These are phyloP conservation scores for Pichia paraexigua DNA, from an alignment of 805 yeast species.

Conservation along the genomic window DNA sequence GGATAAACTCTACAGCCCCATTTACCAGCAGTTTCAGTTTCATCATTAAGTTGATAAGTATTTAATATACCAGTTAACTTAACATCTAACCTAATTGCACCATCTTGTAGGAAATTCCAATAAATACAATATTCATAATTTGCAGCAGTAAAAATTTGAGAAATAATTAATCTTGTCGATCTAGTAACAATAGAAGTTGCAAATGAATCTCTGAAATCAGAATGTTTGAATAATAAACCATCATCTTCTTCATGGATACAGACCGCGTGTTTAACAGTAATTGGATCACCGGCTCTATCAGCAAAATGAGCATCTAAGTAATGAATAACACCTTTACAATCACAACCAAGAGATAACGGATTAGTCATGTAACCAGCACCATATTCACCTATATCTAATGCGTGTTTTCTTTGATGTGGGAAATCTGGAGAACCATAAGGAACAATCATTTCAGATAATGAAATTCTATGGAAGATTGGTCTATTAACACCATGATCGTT, in stretches of 20 bases:
- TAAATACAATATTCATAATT: slow-evolving; percentile 80
- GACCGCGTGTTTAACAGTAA: slow-evolving; percentile 66
- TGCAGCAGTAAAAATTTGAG: slow-evolving; percentile 81
- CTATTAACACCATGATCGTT: slow-evolving; percentile 69
- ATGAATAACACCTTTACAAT: slow-evolving; percentile 80
- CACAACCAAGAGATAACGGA: slow-evolving; percentile 72
- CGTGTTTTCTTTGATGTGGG: slow-evolving; percentile 82
- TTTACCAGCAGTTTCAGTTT: slow-evolving; percentile 59
- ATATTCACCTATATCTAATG: slow-evolving; percentile 79
- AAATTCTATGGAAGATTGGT: slow-evolving; percentile 71
- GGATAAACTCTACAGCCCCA: slow-evolving; percentile 82
- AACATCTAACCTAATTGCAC: slow-evolving; percentile 70
- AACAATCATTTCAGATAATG: slow-evolving; percentile 76
- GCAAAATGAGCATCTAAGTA: slow-evolving; percentile 74
- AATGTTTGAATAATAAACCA: slow-evolving; percentile 71
- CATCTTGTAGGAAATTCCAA: slow-evolving; percentile 80
- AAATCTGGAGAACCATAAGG: slow-evolving; percentile 75
- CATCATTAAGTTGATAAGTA: slow-evolving; percentile 57
- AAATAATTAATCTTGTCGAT: slow-evolving; percentile 63
- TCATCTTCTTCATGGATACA: slow-evolving; percentile 86
- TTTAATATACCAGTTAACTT: slow-evolving; percentile 78
- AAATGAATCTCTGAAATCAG: slow-evolving; percentile 76
- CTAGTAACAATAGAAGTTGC: slow-evolving; percentile 69
- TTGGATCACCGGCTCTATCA: slow-evolving; percentile 58
- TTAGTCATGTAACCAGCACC: slow-evolving; percentile 85